Evolutionary conservation across 108 stramenopile species (phyloP).

Genomic region (Stephanodiscus triporus): DNA sequence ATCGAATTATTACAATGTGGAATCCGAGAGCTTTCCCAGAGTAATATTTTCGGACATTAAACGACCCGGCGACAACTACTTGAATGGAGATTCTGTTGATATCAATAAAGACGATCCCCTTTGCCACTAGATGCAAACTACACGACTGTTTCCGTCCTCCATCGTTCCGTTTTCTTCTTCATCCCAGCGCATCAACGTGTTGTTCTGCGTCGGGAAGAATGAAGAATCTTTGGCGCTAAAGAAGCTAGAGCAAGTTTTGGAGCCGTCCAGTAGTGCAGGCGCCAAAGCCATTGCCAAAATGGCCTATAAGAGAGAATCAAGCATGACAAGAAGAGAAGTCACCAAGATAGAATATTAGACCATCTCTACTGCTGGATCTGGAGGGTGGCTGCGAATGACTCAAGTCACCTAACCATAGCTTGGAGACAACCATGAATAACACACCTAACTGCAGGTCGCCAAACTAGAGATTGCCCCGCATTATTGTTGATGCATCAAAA

Average conservation of each 20-base stretch:
- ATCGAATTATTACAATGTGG: too few species aligned
- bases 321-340: conserved; percentile 59
- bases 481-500: conserved; percentile 43
- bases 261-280: conserved; percentile 24
- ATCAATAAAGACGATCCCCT: not conserved
- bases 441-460: not conserved
- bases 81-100: not conserved
- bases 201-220: conserved; percentile 7
- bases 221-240: conserved; percentile 5
- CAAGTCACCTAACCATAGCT: not conserved
- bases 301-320: conserved; percentile 38
- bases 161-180: too few species aligned
- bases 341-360: conserved; percentile 61
- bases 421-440: not conserved
- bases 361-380: conserved; percentile 39
- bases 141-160: too few species aligned
- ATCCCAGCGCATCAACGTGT: not conserved
- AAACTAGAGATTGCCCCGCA: conserved; percentile 25
- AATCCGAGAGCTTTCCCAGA: not conserved
- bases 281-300: conserved; percentile 28
- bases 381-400: not conserved
- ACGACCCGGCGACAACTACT: not conserved
- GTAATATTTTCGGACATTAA: not conserved
- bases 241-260: conserved; percentile 29
- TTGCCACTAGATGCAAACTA: too few species aligned